phyloP scores from a whole-genome alignment of 495 filamentous ascomycete species.

The Amphirosellinia nigrospora region DNA sequence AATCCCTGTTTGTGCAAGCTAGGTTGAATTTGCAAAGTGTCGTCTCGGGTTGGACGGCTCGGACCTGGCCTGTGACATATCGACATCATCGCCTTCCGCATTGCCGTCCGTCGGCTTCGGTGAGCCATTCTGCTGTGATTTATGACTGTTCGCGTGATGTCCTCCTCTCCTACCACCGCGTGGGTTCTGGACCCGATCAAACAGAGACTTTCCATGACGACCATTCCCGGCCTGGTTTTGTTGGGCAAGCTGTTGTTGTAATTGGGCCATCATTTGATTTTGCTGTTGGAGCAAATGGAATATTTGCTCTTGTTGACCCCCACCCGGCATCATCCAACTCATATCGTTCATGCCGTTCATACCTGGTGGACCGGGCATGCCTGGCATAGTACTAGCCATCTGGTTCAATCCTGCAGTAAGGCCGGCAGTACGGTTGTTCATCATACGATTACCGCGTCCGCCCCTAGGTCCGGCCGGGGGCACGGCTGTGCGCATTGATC shows the following conservation, averaged over 20 bases:
- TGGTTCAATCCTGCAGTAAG: constrained; percentile 50
- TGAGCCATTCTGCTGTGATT: constrained; percentile 34
- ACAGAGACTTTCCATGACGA: constrained; percentile 67
- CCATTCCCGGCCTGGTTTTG: constrained; percentile 40
- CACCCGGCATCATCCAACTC: constrained; percentile 55
- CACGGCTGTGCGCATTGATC: constrained; percentile 75
- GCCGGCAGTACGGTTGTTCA: constrained; percentile 49
- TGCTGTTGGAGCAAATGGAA: constrained; percentile 90
- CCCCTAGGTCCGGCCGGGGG: constrained; percentile 74
- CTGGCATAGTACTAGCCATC: constrained; percentile 41
- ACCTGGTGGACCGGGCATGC: constrained; percentile 45
- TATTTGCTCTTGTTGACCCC: constrained; percentile 73
- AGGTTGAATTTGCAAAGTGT: constrained; percentile 86
- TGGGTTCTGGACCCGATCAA: constrained; percentile 71
- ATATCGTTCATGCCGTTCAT: constrained; percentile 51
- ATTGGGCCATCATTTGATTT: constrained; percentile 78
- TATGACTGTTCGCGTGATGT: constrained; percentile 43
- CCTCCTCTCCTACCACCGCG: constrained; percentile 47
- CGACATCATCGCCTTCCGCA: constrained; percentile 53
- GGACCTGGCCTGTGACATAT: constrained; percentile 56
- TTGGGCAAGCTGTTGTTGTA: constrained; percentile 68
- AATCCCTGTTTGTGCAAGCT: constrained; percentile 84
- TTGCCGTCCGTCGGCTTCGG: constrained; percentile 32
- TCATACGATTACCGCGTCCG: constrained; percentile 57
- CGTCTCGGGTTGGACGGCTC: constrained; percentile 61